Evolutionary conservation across 495 filamentous ascomycete species (phyloP), one percentile per base, ranked within the genome.

Genomic region (Lepraria neglecta): DNA sequence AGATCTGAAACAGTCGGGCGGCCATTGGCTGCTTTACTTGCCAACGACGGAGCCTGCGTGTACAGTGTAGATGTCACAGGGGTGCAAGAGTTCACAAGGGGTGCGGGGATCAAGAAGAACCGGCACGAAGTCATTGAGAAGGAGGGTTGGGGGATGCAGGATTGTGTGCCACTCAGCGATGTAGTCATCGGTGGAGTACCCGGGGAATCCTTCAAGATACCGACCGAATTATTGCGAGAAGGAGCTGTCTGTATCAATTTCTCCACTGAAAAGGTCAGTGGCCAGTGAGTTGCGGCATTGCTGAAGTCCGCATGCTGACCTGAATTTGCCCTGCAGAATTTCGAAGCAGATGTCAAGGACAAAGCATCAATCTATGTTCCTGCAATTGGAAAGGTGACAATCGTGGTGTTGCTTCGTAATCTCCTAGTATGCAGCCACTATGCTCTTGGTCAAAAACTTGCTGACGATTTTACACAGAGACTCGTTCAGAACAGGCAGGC

Each of bases 171-270:
- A 2, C 74, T 91, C 42, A 92, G 90, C 70, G 92, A 97, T 72
- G 95, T 97, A 21, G 87, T 98, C 38, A 91, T 98, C 65, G 87
- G 87, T 52, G 94, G 94, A 58, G 94, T 98, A n/a, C 94, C 94
- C 0, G 80, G 83, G 12, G 83, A 91, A 24, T 80, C 75, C 52
- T 98, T 85, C 78, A 97, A 96, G 77, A 88, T 97, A 44, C 90
- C 92, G 9, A 86, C 86, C 4, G 80, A 87, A 45, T 73, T 95
- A 57, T 73, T 98, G 62, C 82, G 88, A 45, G 89, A 96, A 45
- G 94, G 94, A 56, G 91, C 88, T 45, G 89, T 96, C 21, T 98
- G 94, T 76, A 88, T 98, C 73, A 98, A 98, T 74, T 97, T 98
- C 74, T 95, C 91, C 17, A 95, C 88, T 46, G 91, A 91, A 71